A percentile compares a stretch with the other conserved stretches of the same genome.
These are phyloP conservation scores for Hemisphaericaspora xylanilytica DNA, from an alignment of 1,139 yeast species.

Conservation along the genomic window DNA sequence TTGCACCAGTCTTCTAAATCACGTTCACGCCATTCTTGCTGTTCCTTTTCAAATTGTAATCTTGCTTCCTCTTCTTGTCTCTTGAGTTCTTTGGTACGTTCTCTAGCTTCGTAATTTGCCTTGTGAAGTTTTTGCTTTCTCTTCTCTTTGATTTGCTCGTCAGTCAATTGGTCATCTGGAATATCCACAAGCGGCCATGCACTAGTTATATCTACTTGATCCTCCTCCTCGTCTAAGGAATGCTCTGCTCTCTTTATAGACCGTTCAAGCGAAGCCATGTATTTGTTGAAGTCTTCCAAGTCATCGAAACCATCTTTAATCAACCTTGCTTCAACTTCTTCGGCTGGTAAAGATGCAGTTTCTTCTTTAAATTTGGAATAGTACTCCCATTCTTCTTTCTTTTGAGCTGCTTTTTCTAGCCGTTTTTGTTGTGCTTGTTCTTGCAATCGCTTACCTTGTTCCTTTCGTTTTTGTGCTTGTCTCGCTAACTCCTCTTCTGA, in stretches of 20 bases:
- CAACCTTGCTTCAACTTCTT: conserved; percentile 43
- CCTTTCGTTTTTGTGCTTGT: conserved; percentile 78
- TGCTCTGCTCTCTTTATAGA: conserved; percentile 66
- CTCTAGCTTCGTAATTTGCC: conserved; percentile 86
- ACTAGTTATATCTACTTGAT: conserved; percentile 48
- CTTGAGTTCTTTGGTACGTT: conserved; percentile 78
- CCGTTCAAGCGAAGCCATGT: conserved; percentile 63
- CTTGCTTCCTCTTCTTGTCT: conserved; percentile 50
- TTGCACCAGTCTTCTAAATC: conserved; percentile 81
- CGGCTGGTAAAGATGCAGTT: conserved; percentile 47
- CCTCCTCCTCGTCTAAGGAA: conserved; percentile 54
- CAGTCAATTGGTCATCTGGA: conserved; percentile 79
- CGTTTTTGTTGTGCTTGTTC: conserved; percentile 90
- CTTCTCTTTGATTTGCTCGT: conserved; percentile 83
- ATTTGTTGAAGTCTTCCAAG: conserved; percentile 67
- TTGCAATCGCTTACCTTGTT: conserved; percentile 84
- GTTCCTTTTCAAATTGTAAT: conserved; percentile 55
- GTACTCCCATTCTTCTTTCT: conserved; percentile 77
- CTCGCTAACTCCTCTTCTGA: conserved; percentile 77
- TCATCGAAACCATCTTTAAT: conserved; percentile 78
- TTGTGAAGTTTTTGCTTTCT: conserved; percentile 77
- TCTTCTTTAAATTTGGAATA: conserved; percentile 58
- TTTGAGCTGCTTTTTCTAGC: conserved; percentile 72
- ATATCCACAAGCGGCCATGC: conserved; percentile 76
- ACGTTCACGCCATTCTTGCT: conserved; percentile 71